A percentile compares a stretch with the other conserved stretches of the same genome.
phyloP scores from a whole-genome alignment of 805 yeast species.

The Yarrowia keelungensis region DNA sequence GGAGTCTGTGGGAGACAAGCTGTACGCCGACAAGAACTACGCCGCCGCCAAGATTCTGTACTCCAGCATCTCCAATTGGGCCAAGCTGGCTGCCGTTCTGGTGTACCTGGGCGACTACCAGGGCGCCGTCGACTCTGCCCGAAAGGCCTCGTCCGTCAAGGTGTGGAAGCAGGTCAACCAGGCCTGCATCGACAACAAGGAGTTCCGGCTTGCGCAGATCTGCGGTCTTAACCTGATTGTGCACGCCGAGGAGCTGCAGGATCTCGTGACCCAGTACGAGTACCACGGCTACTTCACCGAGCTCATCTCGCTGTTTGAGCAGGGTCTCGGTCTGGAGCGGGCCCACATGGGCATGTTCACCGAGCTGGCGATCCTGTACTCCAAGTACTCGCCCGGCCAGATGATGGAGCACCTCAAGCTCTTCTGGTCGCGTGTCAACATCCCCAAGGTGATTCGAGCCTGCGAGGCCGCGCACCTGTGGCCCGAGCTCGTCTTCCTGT shows the following conservation, averaged over 20 bases:
- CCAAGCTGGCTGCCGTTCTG: slow-evolving; percentile 94
- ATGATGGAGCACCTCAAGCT: slow-evolving; percentile 96
- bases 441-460: slow-evolving; percentile 95
- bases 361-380: slow-evolving; percentile 87
- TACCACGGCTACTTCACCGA: slow-evolving; percentile 89
- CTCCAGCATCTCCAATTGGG: slow-evolving; percentile 87
- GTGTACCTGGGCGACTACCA: slow-evolving; percentile 93
- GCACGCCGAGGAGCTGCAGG: slow-evolving; percentile 96
- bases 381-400: slow-evolving; percentile 87
- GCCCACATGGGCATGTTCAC: slow-evolving; percentile 99
- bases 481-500: slow-evolving; percentile 94
- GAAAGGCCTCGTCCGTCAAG: slow-evolving; percentile 90
- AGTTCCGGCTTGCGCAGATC: slow-evolving; percentile 96
- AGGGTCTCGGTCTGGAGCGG: slow-evolving; percentile 94
- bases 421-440: slow-evolving; percentile 97
- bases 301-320: slow-evolving; percentile 89
- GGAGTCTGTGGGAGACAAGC: slow-evolving; percentile 89
- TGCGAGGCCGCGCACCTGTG: slow-evolving; percentile 93
- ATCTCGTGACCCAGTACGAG: slow-evolving; percentile 86
- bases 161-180: slow-evolving; percentile 98
- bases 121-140: slow-evolving; percentile 97
- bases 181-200: slow-evolving; percentile 94
- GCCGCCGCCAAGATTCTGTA: slow-evolving; percentile 91
- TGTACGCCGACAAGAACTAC: slow-evolving; percentile 80
- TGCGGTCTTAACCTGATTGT: slow-evolving; percentile 97